These are phyloP conservation scores for Ephemerocybe angulata DNA, from an alignment of 768 basidiomycete species.

Conservation along the genomic window DNA sequence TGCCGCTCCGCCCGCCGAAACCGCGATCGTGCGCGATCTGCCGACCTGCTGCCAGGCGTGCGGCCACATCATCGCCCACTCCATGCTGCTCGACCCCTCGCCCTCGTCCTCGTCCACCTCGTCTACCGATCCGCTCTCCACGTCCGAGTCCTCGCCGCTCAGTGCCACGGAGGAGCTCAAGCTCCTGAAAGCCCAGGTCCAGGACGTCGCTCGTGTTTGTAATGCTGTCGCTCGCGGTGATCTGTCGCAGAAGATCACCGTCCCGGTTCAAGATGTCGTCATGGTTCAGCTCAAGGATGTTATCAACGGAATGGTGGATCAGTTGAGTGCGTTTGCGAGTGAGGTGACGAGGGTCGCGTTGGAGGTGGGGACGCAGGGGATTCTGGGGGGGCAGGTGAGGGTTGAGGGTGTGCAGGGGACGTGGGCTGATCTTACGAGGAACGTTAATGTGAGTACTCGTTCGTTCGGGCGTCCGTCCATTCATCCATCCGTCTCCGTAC, in stretches of 20 bases:
- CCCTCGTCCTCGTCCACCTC: neutral
- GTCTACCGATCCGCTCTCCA: constrained; percentile 38
- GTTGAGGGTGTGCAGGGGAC: constrained; percentile 92
- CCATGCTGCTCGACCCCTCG: neutral
- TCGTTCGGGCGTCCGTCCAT: no score
- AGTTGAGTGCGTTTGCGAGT: constrained; percentile 78
- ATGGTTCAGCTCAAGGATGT: no score
- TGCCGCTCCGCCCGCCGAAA: constrained; percentile 43
- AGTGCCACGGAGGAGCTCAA: constrained; percentile 70
- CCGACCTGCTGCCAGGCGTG: neutral
- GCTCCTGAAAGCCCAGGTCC: constrained; percentile 75
- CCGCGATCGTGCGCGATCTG: neutral
- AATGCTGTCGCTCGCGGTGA: constrained; percentile 73
- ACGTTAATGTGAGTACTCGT: constrained; percentile 77
- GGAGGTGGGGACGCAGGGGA: constrained; percentile 89
- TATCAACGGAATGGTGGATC: constrained; percentile 96
- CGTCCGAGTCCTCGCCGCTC: constrained; percentile 34
- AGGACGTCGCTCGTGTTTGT: constrained; percentile 73
- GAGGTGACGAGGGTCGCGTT: constrained; percentile 81
- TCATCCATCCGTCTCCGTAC: neutral
- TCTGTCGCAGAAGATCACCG: constrained; percentile 68
- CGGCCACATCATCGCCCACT: neutral
- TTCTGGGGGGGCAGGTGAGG: constrained; percentile 84
- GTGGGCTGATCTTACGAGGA: constrained; percentile 86
- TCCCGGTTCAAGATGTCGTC: constrained; percentile 56